A percentile compares a stretch with the other conserved stretches of the same genome.
phyloP scores from a whole-genome alignment of 1,139 yeast species.

The Kodamaea fungicola region DNA sequence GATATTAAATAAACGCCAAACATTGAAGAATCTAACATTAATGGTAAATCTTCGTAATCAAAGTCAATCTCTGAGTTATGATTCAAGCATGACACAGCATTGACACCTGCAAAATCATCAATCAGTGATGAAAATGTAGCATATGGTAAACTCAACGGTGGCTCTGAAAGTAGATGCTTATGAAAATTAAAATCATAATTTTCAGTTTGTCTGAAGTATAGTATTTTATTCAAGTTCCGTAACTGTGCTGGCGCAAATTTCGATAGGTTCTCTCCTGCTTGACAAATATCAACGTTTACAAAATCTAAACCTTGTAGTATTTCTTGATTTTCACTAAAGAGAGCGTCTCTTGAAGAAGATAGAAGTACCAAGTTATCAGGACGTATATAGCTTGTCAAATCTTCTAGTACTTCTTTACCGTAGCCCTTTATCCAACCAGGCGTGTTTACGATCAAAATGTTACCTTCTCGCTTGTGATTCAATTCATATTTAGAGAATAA shows the following conservation, averaged over 20 bases:
- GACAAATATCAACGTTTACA: conserved; percentile 17
- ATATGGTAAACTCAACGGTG: conserved; percentile 53
- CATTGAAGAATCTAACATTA: conserved; percentile 52
- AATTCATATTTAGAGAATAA: conserved; percentile 35
- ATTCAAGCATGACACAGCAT: conserved; percentile 36
- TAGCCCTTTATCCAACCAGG: conserved; percentile 96
- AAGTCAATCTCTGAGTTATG: conserved; percentile 24
- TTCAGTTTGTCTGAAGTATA: conserved; percentile 49
- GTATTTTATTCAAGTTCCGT: conserved; percentile 46
- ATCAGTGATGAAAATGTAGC: conserved; percentile 13
- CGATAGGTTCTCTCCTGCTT: conserved; percentile 30
- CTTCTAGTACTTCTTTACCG: conserved; percentile 63
- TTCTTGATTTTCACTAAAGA: conserved; percentile 22
- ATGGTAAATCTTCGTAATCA: conserved; percentile 33
- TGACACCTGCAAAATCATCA: conserved; percentile 31
- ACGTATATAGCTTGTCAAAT: conserved; percentile 42
- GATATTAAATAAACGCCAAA: conserved; percentile 44
- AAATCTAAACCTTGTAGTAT: conserved; percentile 21
- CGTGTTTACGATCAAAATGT: conserved; percentile 65
- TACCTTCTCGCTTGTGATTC: conserved; percentile 24
- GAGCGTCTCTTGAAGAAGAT: conserved; percentile 18
- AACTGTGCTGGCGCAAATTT: conserved; percentile 51
- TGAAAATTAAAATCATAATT: conserved; percentile 40
- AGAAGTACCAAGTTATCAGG: conserved; percentile 54
- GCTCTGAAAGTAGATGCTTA: conserved; percentile 38